Conservation (phyloP, 148 eudicot species). For the Camellia sinensis region DNA sequence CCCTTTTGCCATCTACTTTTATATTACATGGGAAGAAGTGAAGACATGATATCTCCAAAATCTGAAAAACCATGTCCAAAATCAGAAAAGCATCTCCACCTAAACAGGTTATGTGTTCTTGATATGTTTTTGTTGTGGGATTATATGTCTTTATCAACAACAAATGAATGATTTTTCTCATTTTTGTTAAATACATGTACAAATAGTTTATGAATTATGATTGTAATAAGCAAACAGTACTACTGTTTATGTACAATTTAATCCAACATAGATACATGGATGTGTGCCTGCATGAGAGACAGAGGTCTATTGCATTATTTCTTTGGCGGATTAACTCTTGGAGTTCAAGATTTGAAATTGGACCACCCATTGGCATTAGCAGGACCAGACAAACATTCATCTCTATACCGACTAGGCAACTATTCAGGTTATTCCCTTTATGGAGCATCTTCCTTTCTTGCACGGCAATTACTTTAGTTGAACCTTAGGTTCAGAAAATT, state of each 20-base stretch:
- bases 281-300: too few species aligned
- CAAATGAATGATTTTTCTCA: not conserved
- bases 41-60: too few species aligned
- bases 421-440: conserved; percentile 40
- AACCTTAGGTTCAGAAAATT: not conserved
- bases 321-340: not conserved
- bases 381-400: conserved; percentile 48
- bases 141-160: not conserved
- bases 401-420: conserved; percentile 59
- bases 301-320: not conserved
- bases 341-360: conserved; percentile 4
- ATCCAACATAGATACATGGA: too few species aligned
- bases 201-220: not conserved
- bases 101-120: conserved; percentile 32
- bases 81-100: conserved; percentile 46
- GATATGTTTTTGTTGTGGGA: not conserved
- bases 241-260: not conserved
- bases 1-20: too few species aligned
- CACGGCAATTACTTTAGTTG: not conserved
- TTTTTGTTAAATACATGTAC: not conserved
- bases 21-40: too few species aligned
- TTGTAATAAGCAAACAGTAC: not conserved
- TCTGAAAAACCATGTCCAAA: too few species aligned
- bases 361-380: conserved; percentile 21
- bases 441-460: not conserved